Conservation (phyloP, 352 stramenopile species). For the Pythium monospermum region DNA sequence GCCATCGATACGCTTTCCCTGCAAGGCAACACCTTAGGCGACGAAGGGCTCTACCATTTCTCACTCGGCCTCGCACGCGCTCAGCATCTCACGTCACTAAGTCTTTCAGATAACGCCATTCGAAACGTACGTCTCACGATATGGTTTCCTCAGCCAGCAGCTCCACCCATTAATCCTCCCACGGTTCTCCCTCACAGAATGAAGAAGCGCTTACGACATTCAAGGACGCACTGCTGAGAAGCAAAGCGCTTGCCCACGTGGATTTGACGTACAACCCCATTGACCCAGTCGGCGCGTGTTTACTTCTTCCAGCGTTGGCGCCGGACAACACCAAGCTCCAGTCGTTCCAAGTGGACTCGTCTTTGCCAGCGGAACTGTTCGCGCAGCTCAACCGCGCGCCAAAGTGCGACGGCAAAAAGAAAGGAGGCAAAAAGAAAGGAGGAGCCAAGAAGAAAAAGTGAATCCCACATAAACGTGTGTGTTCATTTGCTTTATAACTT, state of each 20-base stretch:
- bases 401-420: constrained; percentile 75
- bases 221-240: constrained; percentile 51
- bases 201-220: constrained; percentile 36
- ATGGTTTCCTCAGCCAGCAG: too few species aligned
- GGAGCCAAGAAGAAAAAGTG: constrained; percentile 64
- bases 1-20: constrained; percentile 56
- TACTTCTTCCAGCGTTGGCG: constrained; percentile 52
- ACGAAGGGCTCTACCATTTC: constrained; percentile 62
- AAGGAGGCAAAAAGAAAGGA: constrained; percentile 67
- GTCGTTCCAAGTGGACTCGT: constrained; percentile 74
- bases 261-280: constrained; percentile 81
- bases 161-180: too few species aligned
- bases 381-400: constrained; percentile 61
- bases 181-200: constrained; percentile 8
- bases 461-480: neutral
- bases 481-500: neutral
- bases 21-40: constrained; percentile 49
- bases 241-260: constrained; percentile 64
- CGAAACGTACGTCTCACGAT: constrained; percentile 46
- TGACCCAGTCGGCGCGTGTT: constrained; percentile 49
- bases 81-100: constrained; percentile 51
- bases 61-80: constrained; percentile 64
- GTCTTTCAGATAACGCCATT: constrained; percentile 76
- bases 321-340: constrained; percentile 56
- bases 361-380: constrained; percentile 65